Base-by-base conservation (phyloP, 495 filamentous ascomycete species). In the Penicillium paradoxum region DNA sequence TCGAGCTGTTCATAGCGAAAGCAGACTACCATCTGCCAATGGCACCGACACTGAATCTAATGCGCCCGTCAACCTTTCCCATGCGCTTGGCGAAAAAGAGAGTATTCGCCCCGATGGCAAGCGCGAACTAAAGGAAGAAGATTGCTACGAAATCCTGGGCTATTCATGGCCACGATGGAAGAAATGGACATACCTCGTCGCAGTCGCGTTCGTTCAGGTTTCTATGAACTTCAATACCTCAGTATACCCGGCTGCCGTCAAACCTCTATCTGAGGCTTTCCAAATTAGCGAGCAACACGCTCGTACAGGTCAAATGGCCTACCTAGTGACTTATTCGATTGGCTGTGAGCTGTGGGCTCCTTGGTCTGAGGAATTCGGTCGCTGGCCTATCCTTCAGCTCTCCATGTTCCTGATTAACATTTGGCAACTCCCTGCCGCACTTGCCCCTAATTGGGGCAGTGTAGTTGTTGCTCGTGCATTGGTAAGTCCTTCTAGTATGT, bases 331-430 rank as follows among this genome's bases (percentile, higher is more conserved):
- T 3, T 91, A 91, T 60, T 85, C 85, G 15, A 84, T 91, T 63
- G 87, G 87, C 5, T 90, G 85, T 62, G 87, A 89, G 64, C 71
- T 91, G 4, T 91, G 86, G 86, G 87, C 87, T 1, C 87, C 87
- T 0, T 90, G 87, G 85, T 82, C 77, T 45, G 87, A 91, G 66
- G 87, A 90, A 59, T 74, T 86, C 41, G 87, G 87, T 30, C 81
- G 87, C 50, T 85, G 82, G 73, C 81, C 81, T 2, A 77, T 89
- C 55, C 69, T 89, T 24, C 87, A 90, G 73, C 70, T 83, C 40
- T 84, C 79, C 32, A 73, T 90, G 54, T 74, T 81, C 34, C 65
- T 91, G 17, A 83, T 88, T 60, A 90, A 90, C 66, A 74, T 90
- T 50, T 89, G 81, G 78, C 82, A 86, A 60, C 68, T 90, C 22